A percentile compares a stretch with the other conserved stretches of the same genome.
phyloP scores from a whole-genome alignment of 2,329 filamentous ascomycete species.

The Penicillium rolfsii region DNA sequence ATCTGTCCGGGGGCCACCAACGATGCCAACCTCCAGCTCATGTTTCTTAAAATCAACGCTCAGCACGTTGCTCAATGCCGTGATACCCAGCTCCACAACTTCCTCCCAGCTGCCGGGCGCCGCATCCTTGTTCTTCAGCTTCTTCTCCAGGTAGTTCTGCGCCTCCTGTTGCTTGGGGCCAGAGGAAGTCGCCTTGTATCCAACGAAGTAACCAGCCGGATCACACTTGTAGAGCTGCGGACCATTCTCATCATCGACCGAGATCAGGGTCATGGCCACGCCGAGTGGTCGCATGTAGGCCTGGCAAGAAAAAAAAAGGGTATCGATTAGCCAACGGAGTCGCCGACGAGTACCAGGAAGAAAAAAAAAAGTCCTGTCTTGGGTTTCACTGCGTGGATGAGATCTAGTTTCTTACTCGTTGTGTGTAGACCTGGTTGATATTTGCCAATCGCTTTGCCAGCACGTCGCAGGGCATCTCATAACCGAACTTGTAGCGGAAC shows the following conservation, averaged over 20 bases:
- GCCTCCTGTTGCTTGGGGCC: conserved; percentile 99
- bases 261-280: conserved; percentile 92
- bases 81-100: conserved; percentile 95
- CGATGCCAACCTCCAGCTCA: conserved; percentile 96
- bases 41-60: conserved; percentile 99
- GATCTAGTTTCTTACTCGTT: conserved; percentile 64
- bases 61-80: conserved; percentile 90
- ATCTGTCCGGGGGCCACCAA: conserved; percentile 81
- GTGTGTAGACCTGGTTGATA: conserved; percentile 99
- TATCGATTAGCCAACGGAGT: conserved; percentile 3
- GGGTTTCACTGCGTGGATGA: not conserved
- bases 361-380: not conserved
- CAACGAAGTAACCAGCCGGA: conserved; percentile 95
- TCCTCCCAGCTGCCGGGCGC: conserved; percentile 95
- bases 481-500: conserved; percentile 97
- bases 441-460: conserved; percentile 96
- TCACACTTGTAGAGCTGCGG: conserved; percentile 98
- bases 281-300: conserved; percentile 98
- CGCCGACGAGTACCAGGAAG: not conserved
- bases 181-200: conserved; percentile 97
- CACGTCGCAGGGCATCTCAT: conserved; percentile 99
- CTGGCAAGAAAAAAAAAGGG: conserved; percentile 45
- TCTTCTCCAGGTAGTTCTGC: conserved; percentile 98
- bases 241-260: conserved; percentile 86
- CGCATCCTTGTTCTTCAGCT: conserved; percentile 97